These are phyloP conservation scores for Lipomyces sp. DNA, from an alignment of 805 yeast genomes.

Conservation along the genomic window DNA sequence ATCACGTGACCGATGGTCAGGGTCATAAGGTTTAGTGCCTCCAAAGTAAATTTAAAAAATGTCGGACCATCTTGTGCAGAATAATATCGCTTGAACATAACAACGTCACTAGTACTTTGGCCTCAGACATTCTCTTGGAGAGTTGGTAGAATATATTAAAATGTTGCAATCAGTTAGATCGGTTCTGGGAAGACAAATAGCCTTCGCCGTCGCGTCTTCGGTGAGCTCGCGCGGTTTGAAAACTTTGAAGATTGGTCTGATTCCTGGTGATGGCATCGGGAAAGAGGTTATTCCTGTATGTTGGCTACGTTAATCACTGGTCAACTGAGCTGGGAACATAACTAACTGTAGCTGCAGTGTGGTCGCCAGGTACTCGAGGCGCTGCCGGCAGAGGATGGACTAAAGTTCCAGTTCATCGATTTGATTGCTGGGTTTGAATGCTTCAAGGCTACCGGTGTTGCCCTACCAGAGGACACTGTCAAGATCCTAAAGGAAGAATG, in stretches of 20 bases:
- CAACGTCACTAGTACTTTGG: background rate
- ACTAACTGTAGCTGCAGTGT: constrained; percentile 47
- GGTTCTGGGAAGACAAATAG: constrained; percentile 7
- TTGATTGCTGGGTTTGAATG: constrained; percentile 94
- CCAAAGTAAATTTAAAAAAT: background rate
- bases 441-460: constrained; percentile 92
- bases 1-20: too few relatives aligned
- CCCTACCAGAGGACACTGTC: constrained; percentile 92
- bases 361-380: constrained; percentile 86
- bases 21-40: background rate
- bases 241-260: constrained; percentile 56
- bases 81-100: background rate
- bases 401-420: constrained; percentile 83
- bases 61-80: background rate
- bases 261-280: constrained; percentile 99
- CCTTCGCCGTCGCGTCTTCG: background rate
- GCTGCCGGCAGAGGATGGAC: constrained; percentile 73
- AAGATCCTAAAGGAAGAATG: constrained; percentile 75
- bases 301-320: background rate
- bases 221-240: constrained; percentile 24
- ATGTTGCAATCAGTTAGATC: constrained; percentile 8
- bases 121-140: background rate
- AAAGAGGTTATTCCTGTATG: constrained; percentile 89
- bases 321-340: background rate
- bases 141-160: background rate